Evolutionary conservation across 164 flowering plant species (phyloP).

Genomic region (Kalanchoe fedtschenkoi): DNA sequence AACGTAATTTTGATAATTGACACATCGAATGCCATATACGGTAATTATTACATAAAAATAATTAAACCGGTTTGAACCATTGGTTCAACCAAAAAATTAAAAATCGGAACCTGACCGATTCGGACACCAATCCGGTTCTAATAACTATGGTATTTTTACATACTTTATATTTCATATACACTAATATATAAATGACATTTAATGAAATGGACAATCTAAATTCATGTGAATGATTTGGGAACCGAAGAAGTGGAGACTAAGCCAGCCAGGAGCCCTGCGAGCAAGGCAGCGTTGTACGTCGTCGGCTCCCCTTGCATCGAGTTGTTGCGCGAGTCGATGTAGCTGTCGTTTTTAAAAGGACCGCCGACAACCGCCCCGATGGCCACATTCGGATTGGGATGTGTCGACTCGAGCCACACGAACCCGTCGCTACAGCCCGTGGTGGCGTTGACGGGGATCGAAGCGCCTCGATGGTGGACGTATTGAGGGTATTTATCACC

Average conservation of each 20-base stretch:
- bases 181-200: no score
- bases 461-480: slow-evolving; percentile 95
- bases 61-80: no score
- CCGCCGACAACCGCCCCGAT: slow-evolving; percentile 86
- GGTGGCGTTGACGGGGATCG: slow-evolving; percentile 61
- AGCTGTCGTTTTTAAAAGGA: slow-evolving; percentile 65
- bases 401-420: slow-evolving; percentile 43
- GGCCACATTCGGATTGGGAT: slow-evolving; percentile 82
- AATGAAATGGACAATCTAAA: no score
- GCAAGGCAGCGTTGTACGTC: slow-evolving; percentile 74
- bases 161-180: no score
- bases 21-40: no score
- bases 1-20: no score
- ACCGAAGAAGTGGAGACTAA: slow-evolving; percentile 78
- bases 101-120: no score
- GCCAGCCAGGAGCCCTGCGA: slow-evolving; percentile 73
- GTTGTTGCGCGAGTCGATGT: slow-evolving; percentile 57
- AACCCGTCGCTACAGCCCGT: slow-evolving; percentile 65
- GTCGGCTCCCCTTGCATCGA: slow-evolving; percentile 77
- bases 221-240: slow-evolving; percentile 47
- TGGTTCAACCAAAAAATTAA: no score
- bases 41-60: no score
- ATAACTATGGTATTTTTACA: no score
- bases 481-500: slow-evolving; percentile 63
- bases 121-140: no score